phyloP scores from a whole-genome alignment of 2,329 filamentous ascomycete species.

The Diplodia sapinea region DNA sequence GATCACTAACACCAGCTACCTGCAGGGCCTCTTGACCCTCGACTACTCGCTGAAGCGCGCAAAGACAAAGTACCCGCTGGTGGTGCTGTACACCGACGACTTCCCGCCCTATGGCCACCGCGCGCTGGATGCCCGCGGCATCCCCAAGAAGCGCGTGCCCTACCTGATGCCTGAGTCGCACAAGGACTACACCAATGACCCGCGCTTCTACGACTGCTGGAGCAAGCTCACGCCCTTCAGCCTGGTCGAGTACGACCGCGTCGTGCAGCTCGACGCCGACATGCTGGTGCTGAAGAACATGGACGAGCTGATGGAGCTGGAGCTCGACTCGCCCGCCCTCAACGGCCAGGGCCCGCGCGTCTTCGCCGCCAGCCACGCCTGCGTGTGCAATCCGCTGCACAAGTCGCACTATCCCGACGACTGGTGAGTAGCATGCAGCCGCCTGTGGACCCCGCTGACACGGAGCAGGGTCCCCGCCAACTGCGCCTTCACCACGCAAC shows the following conservation, averaged over 20 bases:
- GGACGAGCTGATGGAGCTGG: slow-evolving; percentile 89
- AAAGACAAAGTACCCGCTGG: slow-evolving; percentile 73
- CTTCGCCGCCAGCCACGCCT: slow-evolving; percentile 84
- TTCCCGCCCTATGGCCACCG: slow-evolving; percentile 72
- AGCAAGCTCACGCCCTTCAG: slow-evolving; percentile 82
- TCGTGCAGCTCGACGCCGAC: slow-evolving; percentile 86
- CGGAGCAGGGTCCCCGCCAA: slow-evolving; percentile 58
- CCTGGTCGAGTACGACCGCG: slow-evolving; percentile 74
- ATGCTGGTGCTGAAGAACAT: slow-evolving; percentile 86
- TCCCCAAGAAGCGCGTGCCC: slow-evolving; percentile 71
- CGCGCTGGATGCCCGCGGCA: slow-evolving; percentile 71
- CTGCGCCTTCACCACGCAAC: slow-evolving; percentile 67
- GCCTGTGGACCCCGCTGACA: slow-evolving; percentile 16
- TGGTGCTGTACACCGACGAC: slow-evolving; percentile 81
- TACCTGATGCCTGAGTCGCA: slow-evolving; percentile 71
- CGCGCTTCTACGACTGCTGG: slow-evolving; percentile 90
- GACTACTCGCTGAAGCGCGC: slow-evolving; percentile 73
- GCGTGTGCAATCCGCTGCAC: slow-evolving; percentile 81
- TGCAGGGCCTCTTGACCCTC: slow-evolving; percentile 81
- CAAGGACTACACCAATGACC: slow-evolving; percentile 76
- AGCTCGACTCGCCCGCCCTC: slow-evolving; percentile 65
- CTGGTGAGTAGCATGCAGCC: slow-evolving; percentile 58
- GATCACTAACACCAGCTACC: slow-evolving; percentile 83
- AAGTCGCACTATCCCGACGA: slow-evolving; percentile 78
- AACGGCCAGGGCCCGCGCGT: slow-evolving; percentile 66